These are phyloP conservation scores for Pichia kluyveri DNA, from an alignment of 805 yeast species.

Conservation along the genomic window DNA sequence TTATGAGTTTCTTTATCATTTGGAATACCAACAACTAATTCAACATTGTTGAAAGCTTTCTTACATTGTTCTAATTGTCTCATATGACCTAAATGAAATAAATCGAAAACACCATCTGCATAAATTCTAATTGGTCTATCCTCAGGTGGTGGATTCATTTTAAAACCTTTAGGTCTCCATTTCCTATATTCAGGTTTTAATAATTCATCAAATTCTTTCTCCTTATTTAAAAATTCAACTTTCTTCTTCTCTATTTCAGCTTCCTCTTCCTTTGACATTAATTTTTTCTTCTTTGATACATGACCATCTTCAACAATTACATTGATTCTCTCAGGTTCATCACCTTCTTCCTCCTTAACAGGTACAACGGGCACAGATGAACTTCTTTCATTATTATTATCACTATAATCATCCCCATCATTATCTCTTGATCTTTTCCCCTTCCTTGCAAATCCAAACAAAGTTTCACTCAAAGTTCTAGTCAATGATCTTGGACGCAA, in stretches of 20 bases:
- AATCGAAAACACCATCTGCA: slow-evolving; percentile 97
- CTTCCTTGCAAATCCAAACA: slow-evolving; percentile 10
- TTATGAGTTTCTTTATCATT: slow-evolving; percentile 85
- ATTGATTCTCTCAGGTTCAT: not conserved
- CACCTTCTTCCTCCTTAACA: not conserved
- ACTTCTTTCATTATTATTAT: too few species aligned
- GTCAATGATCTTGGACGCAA: slow-evolving; percentile 4
- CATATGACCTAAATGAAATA: slow-evolving; percentile 97
- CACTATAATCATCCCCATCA: not conserved
- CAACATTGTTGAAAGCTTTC: slow-evolving; percentile 77
- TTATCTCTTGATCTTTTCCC: slow-evolving; percentile 5
- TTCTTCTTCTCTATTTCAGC: slow-evolving; percentile 20
- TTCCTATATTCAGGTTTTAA: slow-evolving; percentile 64
- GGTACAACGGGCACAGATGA: not conserved
- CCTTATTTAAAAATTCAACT: slow-evolving; percentile 30
- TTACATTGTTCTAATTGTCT: slow-evolving; percentile 95
- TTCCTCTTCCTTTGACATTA: slow-evolving; percentile 15
- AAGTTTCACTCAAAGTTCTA: slow-evolving; percentile 9
- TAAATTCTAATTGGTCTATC: slow-evolving; percentile 88
- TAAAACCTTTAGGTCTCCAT: slow-evolving; percentile 72
- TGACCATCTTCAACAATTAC: not conserved
- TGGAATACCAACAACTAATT: slow-evolving; percentile 86
- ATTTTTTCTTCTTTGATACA: slow-evolving; percentile 4
- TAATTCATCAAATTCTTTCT: slow-evolving; percentile 50
- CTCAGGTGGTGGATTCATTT: slow-evolving; percentile 71